These are phyloP conservation scores for Amyloporia xantha DNA, from an alignment of 768 basidiomycete species.

Conservation along the genomic window DNA sequence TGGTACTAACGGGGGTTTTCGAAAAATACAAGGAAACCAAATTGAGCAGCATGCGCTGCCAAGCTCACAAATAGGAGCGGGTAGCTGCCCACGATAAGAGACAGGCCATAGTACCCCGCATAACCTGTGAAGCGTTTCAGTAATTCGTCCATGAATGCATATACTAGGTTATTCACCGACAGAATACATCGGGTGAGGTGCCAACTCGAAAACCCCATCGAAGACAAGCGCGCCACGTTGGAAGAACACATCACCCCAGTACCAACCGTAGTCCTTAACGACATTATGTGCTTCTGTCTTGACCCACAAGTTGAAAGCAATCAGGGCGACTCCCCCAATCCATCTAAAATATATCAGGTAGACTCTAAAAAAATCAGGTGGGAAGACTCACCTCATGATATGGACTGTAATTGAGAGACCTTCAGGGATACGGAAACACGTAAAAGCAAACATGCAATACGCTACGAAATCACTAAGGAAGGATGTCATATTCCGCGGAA, in stretches of 20 bases:
- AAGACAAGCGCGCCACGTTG: slow-evolving; percentile 91
- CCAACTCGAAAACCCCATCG: slow-evolving; percentile 95
- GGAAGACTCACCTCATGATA: slow-evolving; percentile 53
- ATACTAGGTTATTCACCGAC: slow-evolving; percentile 41
- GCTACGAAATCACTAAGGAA: slow-evolving; percentile 90
- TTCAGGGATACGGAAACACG: slow-evolving; percentile 83
- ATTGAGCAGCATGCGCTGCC: slow-evolving; percentile 93
- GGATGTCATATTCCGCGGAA: no score
- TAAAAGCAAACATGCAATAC: slow-evolving; percentile 92
- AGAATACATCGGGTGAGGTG: slow-evolving; percentile 95
- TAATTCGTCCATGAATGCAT: background rate
- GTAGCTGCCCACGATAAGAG: slow-evolving; percentile 84
- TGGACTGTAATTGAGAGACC: slow-evolving; percentile 70
- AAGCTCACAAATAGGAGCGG: slow-evolving; percentile 89
- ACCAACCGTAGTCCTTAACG: slow-evolving; percentile 98
- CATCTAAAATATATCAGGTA: slow-evolving; percentile 45
- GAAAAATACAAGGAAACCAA: slow-evolving; percentile 91
- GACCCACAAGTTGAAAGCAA: slow-evolving; percentile 96
- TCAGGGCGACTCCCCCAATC: slow-evolving; percentile 78
- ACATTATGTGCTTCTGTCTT: slow-evolving; percentile 97
- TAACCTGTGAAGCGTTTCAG: slow-evolving; percentile 48
- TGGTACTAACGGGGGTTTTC: slow-evolving; percentile 89
- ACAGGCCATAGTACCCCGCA: slow-evolving; percentile 95
- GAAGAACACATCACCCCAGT: slow-evolving; percentile 92
- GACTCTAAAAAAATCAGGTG: background rate